A percentile compares a stretch with the other conserved stretches of the same genome.
phyloP scores from a whole-genome alignment of 2,329 filamentous ascomycete species.

The Colletotrichum cuscutae region DNA sequence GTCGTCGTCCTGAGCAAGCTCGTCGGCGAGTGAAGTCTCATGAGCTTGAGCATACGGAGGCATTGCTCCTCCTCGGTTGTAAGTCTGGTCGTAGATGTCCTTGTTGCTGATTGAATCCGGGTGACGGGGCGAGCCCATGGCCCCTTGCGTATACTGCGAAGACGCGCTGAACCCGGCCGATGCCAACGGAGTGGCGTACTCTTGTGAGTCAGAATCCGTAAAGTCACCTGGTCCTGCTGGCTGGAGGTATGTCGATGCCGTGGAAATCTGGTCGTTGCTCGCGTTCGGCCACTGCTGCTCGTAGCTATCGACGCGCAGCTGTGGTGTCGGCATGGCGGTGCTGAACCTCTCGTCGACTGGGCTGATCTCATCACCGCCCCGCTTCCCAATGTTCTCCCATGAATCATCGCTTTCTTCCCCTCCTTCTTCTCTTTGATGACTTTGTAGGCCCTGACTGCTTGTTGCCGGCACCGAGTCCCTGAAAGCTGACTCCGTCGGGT shows the following conservation, averaged over 20 bases:
- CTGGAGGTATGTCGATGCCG: slow-evolving; percentile 6
- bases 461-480: slow-evolving; percentile 11
- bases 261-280: slow-evolving; percentile 27
- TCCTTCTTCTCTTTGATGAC: slow-evolving; percentile 31
- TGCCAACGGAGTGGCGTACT: slow-evolving; percentile 25
- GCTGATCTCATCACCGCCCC: slow-evolving; percentile 10
- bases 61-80: neutral
- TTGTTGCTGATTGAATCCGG: neutral
- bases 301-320: slow-evolving; percentile 23
- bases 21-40: neutral
- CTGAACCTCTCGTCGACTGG: neutral
- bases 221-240: slow-evolving; percentile 21
- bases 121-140: slow-evolving; percentile 7
- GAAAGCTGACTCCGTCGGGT: neutral
- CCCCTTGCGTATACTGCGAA: slow-evolving; percentile 22
- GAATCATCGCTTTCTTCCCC: slow-evolving; percentile 35
- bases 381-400: slow-evolving; percentile 25
- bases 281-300: slow-evolving; percentile 26
- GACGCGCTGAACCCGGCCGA: slow-evolving; percentile 28
- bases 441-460: slow-evolving; percentile 23
- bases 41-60: neutral
- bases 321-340: neutral
- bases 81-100: neutral
- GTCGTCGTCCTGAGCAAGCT: slow-evolving; percentile 34
- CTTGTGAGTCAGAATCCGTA: slow-evolving; percentile 31